Evolutionary conservation across 257 asterid genomes (phyloP).

Genomic region (Solanum acaule): DNA sequence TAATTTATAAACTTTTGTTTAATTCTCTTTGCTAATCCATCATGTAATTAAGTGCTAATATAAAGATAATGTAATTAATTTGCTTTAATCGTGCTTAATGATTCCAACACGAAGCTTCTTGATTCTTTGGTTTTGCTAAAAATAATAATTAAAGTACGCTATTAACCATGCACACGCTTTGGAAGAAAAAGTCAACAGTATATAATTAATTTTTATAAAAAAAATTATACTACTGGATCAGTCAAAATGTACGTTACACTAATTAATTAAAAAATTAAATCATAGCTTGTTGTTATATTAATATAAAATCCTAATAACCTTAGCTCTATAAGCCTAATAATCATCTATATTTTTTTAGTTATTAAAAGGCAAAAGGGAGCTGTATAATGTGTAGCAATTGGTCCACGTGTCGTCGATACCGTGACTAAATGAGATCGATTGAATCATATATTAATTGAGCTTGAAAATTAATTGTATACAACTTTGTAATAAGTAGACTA

Average conservation of each 20-base stretch:
- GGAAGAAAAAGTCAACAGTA: slow-evolving; percentile 25
- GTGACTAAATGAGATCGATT: neutral
- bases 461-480: neutral
- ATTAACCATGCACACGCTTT: slow-evolving; percentile 14
- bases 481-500: neutral
- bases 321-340: neutral
- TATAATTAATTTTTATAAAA: neutral
- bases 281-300: neutral
- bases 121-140: slow-evolving; percentile 20
- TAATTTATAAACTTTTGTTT: neutral
- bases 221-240: neutral
- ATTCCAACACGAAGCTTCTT: slow-evolving; percentile 4
- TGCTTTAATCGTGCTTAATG: slow-evolving; percentile 9
- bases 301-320: neutral
- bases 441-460: neutral
- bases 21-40: neutral
- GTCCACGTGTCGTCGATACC: neutral
- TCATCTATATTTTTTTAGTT: neutral
- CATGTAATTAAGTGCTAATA: neutral
- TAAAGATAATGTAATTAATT: neutral
- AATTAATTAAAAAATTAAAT: neutral
- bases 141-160: neutral
- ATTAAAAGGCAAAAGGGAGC: neutral
- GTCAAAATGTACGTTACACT: neutral
- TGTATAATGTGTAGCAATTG: neutral